Evolutionary conservation across 352 stramenopile species (phyloP), one percentile per base, ranked within the genome.

Genomic region (Phytophthora sojae): DNA sequence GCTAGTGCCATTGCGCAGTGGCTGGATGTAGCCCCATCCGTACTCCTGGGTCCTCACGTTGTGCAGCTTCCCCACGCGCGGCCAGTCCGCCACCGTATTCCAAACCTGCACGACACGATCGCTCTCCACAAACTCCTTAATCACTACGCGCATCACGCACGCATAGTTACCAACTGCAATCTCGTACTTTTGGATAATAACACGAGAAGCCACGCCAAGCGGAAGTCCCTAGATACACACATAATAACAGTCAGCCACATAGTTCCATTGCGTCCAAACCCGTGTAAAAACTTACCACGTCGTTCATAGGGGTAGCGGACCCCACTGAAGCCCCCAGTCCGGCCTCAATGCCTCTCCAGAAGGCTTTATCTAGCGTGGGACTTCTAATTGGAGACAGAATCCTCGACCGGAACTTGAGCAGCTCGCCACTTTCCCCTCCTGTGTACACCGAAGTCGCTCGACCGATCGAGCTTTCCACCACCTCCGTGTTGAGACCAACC

Each of bases 61-160:
- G 35, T 23, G 17, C 5, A 26, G 7, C 12, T 37, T 23, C 17
- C 37, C 60, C 6, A 11, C n/a, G 5, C n/a, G 11, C 6, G 50
- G 25, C 60, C 60, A 67, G n/a, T 67, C 60, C 2, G 30, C 37
- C 11, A 67, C 14, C 17, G 29, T 44, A 37, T 60, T 55, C 60
- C 60, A 67, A 15, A 67, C 50, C 17, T 67, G 44, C 12, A 67
- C 60, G 17, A 15, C n/a, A 17, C 50, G 50, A 21, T 55, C 51
- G 5, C 30, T 17, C 42, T 67, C 60, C 25, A 67, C 25, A 35
- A 52, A 67, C 0, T 54, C 9, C 26, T 67, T 61, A 11, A 61
- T 6, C 14, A 58, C 61, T n/a, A 61, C 15, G 5, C 61, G 50
- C n/a, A 50, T 56, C 3, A 44, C 55, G 21, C 54, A 54, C n/a